phyloP scores from a whole-genome alignment of 192 early-diverging fungal species.

The Coemansia sp. region DNA sequence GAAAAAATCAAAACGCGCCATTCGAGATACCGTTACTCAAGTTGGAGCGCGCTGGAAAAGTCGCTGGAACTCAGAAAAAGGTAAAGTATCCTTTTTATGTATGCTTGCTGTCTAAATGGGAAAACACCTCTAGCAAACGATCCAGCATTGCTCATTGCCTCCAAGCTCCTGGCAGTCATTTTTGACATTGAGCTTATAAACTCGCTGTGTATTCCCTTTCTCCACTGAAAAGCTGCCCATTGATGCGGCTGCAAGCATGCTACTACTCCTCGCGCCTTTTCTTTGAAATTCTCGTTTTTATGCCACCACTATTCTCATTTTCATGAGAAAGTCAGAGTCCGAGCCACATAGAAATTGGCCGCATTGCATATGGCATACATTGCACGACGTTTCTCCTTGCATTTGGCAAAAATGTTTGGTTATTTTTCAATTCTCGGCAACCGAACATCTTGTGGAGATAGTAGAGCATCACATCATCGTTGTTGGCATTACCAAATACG shows the following conservation, averaged over 20 bases:
- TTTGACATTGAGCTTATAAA: not conserved
- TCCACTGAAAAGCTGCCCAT: not conserved
- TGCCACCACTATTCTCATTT: not conserved
- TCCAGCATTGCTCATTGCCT: too few species aligned
- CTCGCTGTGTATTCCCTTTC: not conserved
- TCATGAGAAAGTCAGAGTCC: not conserved
- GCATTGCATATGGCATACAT: not conserved
- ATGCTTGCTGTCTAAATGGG: not conserved
- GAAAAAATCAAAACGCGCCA: not conserved
- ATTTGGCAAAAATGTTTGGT: not conserved
- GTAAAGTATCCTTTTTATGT: not conserved
- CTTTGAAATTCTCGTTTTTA: not conserved
- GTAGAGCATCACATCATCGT: not conserved
- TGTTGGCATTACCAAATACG: not conserved
- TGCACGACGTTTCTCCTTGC: not conserved
- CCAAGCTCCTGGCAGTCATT: not conserved
- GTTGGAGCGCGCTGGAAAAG: not conserved
- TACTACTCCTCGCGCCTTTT: not conserved
- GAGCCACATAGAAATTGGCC: constrained; percentile 1
- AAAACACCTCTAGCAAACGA: not conserved
- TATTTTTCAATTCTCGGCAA: too few species aligned
- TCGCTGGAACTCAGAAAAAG: not conserved
- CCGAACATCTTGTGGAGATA: not conserved
- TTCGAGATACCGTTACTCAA: not conserved
- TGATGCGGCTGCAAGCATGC: not conserved